A percentile compares a stretch with the other conserved stretches of the same genome.
Evolutionary conservation across 441 rosid species (phyloP).

Genomic region (Aleurites moluccanus): DNA sequence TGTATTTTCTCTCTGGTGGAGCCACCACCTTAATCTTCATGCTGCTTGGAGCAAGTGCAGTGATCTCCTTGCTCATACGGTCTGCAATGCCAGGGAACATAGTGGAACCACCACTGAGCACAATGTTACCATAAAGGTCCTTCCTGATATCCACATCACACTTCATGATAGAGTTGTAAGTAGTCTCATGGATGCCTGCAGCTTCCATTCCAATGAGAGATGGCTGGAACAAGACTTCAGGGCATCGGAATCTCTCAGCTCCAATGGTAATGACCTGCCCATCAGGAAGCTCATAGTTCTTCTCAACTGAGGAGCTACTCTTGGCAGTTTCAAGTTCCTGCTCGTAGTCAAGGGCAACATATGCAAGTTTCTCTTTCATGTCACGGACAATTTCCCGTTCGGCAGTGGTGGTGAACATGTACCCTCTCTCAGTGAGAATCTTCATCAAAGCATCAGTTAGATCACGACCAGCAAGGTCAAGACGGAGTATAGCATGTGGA

Average conservation of each 20-base stretch:
- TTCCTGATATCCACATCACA: conserved; percentile 88
- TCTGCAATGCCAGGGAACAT: conserved; percentile 86
- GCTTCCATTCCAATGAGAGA: conserved; percentile 87
- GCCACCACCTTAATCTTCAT: conserved; percentile 85
- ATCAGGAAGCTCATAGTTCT: conserved; percentile 75
- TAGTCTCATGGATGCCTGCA: conserved; percentile 84
- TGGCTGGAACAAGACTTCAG: conserved; percentile 89
- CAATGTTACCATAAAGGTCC: conserved; percentile 79
- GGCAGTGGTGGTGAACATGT: conserved; percentile 79
- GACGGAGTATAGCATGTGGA: too few species aligned
- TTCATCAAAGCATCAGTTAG: conserved; percentile 69
- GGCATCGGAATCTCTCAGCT: conserved; percentile 86
- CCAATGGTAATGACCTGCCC: conserved; percentile 72
- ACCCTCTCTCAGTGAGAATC: conserved; percentile 76
- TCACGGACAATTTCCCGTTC: conserved; percentile 90
- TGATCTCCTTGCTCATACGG: conserved; percentile 85
- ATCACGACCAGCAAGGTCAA: conserved; percentile 77
- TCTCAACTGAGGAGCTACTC: conserved; percentile 68
- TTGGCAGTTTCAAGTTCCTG: conserved; percentile 69
- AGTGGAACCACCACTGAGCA: conserved; percentile 83
- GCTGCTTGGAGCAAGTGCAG: conserved; percentile 81
- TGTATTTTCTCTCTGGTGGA: conserved; percentile 82
- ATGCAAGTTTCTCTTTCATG: conserved; percentile 77
- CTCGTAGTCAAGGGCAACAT: conserved; percentile 72
- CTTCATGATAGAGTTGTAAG: conserved; percentile 85